A percentile compares a stretch with the other conserved stretches of the same genome.
phyloP scores from a whole-genome alignment of 345 rosid species.

The Syzygium grande region DNA sequence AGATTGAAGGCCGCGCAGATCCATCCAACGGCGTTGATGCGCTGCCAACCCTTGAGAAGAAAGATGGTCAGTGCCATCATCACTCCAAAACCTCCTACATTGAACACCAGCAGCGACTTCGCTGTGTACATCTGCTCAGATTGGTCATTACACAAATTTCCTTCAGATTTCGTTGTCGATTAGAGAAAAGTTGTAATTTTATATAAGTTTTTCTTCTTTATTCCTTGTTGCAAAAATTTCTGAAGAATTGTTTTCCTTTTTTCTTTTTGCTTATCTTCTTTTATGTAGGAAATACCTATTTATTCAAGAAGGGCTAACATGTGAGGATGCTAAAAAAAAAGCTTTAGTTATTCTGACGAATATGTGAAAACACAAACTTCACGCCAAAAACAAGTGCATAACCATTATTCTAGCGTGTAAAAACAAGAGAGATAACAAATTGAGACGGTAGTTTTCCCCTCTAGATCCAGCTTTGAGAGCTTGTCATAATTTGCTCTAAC shows the following conservation, averaged over 20 bases:
- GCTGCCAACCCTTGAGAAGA: slow-evolving; percentile 5
- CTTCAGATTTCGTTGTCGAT: background rate
- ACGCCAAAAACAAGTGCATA: background rate
- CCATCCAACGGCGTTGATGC: slow-evolving; percentile 40
- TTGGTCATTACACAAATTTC: background rate
- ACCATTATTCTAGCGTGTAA: background rate
- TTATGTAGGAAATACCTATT: background rate
- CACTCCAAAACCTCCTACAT: slow-evolving; percentile 19
- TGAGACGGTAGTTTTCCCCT: background rate
- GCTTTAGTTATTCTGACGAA: background rate
- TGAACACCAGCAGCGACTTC: slow-evolving; percentile 24
- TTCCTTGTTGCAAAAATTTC: background rate
- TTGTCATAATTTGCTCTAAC: background rate
- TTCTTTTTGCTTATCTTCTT: background rate
- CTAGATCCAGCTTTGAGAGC: background rate
- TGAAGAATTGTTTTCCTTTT: background rate
- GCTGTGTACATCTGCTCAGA: slow-evolving; percentile 18
- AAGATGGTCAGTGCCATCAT: slow-evolving; percentile 18
- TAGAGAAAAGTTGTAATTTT: background rate
- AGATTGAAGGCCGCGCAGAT: slow-evolving; percentile 34
- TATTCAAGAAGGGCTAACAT: background rate
- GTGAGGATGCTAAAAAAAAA: background rate
- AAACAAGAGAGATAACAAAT: background rate
- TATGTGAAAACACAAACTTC: background rate
- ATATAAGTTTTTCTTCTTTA: background rate